These are phyloP conservation scores for Penicillium dipodomyicola DNA, from an alignment of 495 filamentous ascomycete species.

Conservation along the genomic window DNA sequence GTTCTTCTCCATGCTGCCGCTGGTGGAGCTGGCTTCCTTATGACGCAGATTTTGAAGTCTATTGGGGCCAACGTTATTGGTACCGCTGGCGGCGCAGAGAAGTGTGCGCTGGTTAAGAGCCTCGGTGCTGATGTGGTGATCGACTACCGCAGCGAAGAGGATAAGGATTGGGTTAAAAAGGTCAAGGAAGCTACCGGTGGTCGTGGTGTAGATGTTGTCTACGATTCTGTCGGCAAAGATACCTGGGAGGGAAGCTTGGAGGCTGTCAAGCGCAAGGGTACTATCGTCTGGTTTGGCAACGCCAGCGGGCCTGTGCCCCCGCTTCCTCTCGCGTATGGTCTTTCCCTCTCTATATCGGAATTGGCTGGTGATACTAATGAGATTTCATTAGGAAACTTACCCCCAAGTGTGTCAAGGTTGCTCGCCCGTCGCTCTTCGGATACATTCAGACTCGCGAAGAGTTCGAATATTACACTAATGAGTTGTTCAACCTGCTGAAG, in stretches of 20 bases:
- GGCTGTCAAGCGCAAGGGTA: conserved; percentile 75
- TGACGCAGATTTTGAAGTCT: conserved; percentile 70
- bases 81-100: conserved; percentile 72
- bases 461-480: conserved; percentile 64
- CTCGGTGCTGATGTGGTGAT: conserved; percentile 72
- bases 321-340: conserved; percentile 56
- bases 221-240: conserved; percentile 83
- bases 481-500: conserved; percentile 70
- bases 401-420: conserved; percentile 76
- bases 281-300: conserved; percentile 85
- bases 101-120: conserved; percentile 64
- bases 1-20: conserved; percentile 88
- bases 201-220: conserved; percentile 73
- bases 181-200: conserved; percentile 70
- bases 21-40: conserved; percentile 77
- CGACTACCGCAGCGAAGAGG: conserved; percentile 65
- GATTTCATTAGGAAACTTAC: conserved; percentile 45
- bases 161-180: conserved; percentile 59
- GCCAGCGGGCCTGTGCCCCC: conserved; percentile 80
- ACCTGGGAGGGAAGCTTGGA: conserved; percentile 86
- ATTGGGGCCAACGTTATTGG: conserved; percentile 82
- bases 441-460: conserved; percentile 80
- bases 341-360: background rate
- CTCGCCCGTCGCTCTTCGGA: conserved; percentile 69
- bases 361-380: conserved; percentile 3